Evolutionary conservation across 352 stramenopile species (phyloP).

Genomic region (Pseudoperonospora humuli): DNA sequence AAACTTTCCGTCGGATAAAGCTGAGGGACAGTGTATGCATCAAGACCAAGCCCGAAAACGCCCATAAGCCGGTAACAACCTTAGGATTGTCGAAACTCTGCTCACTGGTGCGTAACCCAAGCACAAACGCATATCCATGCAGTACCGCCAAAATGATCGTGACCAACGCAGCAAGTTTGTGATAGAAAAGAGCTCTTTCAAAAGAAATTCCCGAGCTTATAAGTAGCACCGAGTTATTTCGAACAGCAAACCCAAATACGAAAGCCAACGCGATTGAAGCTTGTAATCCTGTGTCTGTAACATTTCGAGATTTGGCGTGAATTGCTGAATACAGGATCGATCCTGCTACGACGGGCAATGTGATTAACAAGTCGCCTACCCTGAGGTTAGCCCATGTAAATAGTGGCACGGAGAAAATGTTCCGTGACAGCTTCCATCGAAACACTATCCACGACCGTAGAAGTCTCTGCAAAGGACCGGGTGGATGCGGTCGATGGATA

Average conservation of each 20-base stretch:
- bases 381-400: constrained; percentile 30
- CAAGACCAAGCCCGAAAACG: constrained; percentile 26
- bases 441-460: constrained; percentile 26
- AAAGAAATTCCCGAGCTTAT: constrained; percentile 34
- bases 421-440: constrained; percentile 26
- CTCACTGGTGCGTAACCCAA: constrained; percentile 9
- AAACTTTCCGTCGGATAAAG: constrained; percentile 38
- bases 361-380: constrained; percentile 31
- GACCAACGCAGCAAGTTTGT: constrained; percentile 40
- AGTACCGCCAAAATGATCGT: constrained; percentile 27
- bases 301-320: constrained; percentile 8
- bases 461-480: constrained; percentile 18
- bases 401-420: constrained; percentile 25
- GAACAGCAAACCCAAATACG: constrained; percentile 38
- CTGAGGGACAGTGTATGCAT: constrained; percentile 31
- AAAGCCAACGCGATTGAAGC: constrained; percentile 25
- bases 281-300: constrained; percentile 13
- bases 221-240: constrained; percentile 48
- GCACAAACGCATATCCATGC: constrained; percentile 31
- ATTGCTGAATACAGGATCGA: constrained; percentile 5
- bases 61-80: constrained; percentile 15
- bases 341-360: constrained; percentile 14
- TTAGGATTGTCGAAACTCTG: constrained; percentile 8
- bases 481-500: constrained; percentile 5
- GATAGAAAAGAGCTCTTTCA: constrained; percentile 46